phyloP scores from a whole-genome alignment of 345 rosid species.

The Stellera chamaejasme region DNA sequence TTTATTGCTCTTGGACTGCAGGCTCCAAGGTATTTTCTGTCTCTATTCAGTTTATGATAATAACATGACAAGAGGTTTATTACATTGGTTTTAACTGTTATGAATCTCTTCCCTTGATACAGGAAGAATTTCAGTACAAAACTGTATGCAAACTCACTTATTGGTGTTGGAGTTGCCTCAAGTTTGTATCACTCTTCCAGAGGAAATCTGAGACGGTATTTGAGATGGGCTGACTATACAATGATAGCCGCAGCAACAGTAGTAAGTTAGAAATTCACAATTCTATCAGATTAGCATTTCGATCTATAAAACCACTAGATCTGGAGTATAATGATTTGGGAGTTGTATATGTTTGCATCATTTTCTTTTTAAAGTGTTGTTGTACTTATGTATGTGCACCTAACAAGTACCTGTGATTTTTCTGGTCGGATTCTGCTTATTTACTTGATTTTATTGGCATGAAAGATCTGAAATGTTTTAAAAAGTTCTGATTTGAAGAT shows the following conservation, averaged over 20 bases:
- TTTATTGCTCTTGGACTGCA: constrained; percentile 80
- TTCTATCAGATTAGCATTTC: background rate
- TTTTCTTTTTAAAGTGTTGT: no score
- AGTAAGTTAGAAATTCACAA: constrained; percentile 31
- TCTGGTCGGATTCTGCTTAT: no score
- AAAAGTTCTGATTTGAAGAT: no score
- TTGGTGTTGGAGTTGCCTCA: constrained; percentile 93
- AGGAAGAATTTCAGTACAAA: constrained; percentile 68
- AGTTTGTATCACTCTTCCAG: constrained; percentile 82
- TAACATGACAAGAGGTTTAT: background rate
- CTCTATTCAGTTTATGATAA: constrained; percentile 2
- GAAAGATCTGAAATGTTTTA: no score
- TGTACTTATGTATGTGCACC: no score
- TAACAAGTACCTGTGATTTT: no score
- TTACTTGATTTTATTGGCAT: no score
- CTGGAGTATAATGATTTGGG: background rate
- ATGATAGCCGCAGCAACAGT: constrained; percentile 87
- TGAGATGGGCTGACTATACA: constrained; percentile 90
- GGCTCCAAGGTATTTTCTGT: constrained; percentile 64
- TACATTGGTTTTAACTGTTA: background rate
- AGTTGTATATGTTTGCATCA: background rate
- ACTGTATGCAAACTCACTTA: constrained; percentile 84
- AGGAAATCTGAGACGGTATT: constrained; percentile 64
- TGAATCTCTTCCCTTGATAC: constrained; percentile 8
- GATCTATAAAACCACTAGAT: no score